Evolutionary conservation across 108 stramenopile genomes (phyloP), one percentile per base, ranked within the genome.

Genomic region (Poteriospumella lacustris): DNA sequence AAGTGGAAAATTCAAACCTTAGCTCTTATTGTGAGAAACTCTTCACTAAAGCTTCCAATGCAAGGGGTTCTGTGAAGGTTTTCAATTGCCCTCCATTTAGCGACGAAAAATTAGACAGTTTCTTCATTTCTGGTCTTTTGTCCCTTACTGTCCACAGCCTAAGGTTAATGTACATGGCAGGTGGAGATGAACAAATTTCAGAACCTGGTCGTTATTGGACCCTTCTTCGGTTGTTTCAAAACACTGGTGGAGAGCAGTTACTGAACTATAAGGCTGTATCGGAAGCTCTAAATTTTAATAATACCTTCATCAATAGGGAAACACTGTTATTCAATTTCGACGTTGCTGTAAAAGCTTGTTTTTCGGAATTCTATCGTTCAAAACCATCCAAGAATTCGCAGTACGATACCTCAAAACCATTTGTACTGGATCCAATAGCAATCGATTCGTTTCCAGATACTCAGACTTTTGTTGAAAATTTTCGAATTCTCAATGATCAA

Each of bases 201-300:
- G 47, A 52, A 19, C 47, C 47, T 52, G 47, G 47, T 52, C 47
- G 47, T 52, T 52, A 52, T 52, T 52, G 47, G 47, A 52, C 47
- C 47, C 47, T 52, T 52, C 47, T 52, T 52, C 47, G 47, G 47
- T 52, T 52, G 47, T 52, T 52, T 52, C 47, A 52, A 52, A 52
- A 52, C 47, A 52, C 47, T 52, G 47, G 47, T 52, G 47, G 47
- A 52, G 47, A 52, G 47, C 47, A 52, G 47, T 52, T 52, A 52
- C 47, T 52, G 47, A 52, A 52, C 47, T 52, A 52, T 52, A 52
- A 52, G 47, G 47, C 47, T 52, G 47, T 52, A 52, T 52, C 47
- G 47, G 47, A 52, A 52, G 47, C 47, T 52, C 47, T 52, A 52
- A 52, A 52, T 52, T 52, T 52, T 52, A 52, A 52, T 52, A 52